Base-by-base conservation (phyloP, 352 stramenopile species). In the Salisapilia sapeloensis region DNA sequence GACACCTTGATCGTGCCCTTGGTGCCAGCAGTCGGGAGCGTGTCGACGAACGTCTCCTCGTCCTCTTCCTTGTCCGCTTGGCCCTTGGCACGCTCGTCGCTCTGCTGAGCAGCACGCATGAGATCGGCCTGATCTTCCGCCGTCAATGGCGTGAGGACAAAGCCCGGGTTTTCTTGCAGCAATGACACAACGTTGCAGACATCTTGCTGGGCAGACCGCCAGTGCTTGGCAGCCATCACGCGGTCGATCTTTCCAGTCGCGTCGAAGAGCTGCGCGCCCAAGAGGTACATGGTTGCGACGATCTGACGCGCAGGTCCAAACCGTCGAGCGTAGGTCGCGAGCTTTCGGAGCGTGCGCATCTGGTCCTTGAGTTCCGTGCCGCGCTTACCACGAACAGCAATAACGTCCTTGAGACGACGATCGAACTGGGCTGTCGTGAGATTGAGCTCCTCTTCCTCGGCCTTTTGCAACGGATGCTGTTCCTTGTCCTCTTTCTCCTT, bases 21-120 rank as follows among this genome's bases (percentile, higher is more conserved):
- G 37, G 58, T 62, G 20, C 70, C 69, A n/a, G 62, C 63, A 40
- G 62, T 50, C 4, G 69, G 67, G 33, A 86, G 24, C 14, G 60
- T 76, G 37, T 89, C 67, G 9, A 79, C 79, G 29, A 75, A 82
- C 27, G 91, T 67, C 19, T 67, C 56, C 40, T 93, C 79, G 35
- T 90, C 72, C 35, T 96, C 86, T n/a, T 85, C 75, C 12, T 80
- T 63, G 45, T 85, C 69, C n/a, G 71, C 63, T 26, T 78, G 71
- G 39, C 80, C 51, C 41, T 78, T 63, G 28, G 65, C 56, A 9
- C 59, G 69, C 40, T 79, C 53, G 6, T 54, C 31, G 36, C 82
- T 60, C 16, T 90, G 75, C 9, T 56, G 59, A 1, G 56, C 65
- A 29, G 64, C 63, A 44, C 63, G 67, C 6, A 89, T 40, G 19